Conservation (phyloP, 2,329 filamentous ascomycete genomes). For the Ophiostoma piceae region DNA sequence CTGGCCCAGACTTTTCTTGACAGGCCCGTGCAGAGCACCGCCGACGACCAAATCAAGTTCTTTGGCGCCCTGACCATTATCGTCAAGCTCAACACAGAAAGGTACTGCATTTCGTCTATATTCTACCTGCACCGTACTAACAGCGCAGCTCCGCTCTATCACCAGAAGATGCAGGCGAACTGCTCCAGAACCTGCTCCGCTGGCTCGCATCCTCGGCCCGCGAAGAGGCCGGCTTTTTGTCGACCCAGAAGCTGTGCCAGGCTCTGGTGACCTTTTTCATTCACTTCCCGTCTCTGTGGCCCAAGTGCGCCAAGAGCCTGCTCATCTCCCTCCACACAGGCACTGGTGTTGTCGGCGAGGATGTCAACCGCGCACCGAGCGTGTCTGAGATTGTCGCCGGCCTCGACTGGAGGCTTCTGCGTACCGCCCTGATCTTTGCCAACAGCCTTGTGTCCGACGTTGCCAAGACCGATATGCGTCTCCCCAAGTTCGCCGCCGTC, state of each 20-base stretch:
- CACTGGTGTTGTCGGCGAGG: conserved; percentile 44
- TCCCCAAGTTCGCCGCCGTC: conserved; percentile 52
- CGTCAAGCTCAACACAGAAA: conserved; percentile 90
- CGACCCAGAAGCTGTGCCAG: conserved; percentile 70
- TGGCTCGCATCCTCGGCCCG: conserved; percentile 56
- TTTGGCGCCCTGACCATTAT: conserved; percentile 90
- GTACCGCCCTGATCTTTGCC: conserved; percentile 60
- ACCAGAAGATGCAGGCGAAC: conserved; percentile 52
- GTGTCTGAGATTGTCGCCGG: conserved; percentile 42
- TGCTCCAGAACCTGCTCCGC: conserved; percentile 55
- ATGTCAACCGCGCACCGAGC: conserved; percentile 41
- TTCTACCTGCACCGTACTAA: conserved; percentile 30
- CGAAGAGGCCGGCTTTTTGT: conserved; percentile 52
- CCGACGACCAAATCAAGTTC: conserved; percentile 74
- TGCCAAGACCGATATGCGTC: conserved; percentile 60
- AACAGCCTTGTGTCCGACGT: conserved; percentile 60
- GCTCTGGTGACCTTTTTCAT: conserved; percentile 71
- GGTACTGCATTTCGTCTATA: conserved; percentile 43
- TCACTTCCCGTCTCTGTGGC: conserved; percentile 63
- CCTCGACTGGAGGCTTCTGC: conserved; percentile 47
- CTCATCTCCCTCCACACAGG: conserved; percentile 51
- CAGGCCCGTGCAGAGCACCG: conserved; percentile 38
- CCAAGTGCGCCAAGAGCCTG: conserved; percentile 60
- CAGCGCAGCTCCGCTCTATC: conserved; percentile 47
- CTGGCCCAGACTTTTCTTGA: conserved; percentile 69